Percentiles rank a stretch among this genome's conserved stretches.
These are phyloP conservation scores for Chlorella vulgaris DNA, from an alignment of 139 green algal genomes.

Conservation along the genomic window DNA sequence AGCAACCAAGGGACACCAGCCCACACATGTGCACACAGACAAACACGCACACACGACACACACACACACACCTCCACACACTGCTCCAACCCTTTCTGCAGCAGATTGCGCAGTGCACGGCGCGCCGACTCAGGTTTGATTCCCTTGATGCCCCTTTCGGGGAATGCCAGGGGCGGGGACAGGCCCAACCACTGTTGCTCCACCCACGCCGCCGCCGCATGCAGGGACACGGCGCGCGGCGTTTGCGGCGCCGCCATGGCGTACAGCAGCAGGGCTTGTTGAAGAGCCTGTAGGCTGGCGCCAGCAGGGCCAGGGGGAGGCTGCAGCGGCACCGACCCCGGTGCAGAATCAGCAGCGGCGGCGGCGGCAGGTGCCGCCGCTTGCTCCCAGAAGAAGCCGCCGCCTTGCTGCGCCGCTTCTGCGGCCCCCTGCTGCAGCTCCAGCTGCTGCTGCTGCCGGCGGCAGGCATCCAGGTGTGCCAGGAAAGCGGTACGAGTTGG, in stretches of 20 bases:
- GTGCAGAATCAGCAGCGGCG: background rate
- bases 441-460: background rate
- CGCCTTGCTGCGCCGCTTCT: background rate
- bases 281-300: background rate
- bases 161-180: background rate
- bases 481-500: background rate
- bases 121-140: background rate
- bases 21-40: background rate
- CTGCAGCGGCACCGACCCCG: no score
- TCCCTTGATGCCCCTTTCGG: background rate
- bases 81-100: background rate
- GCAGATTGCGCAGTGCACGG: background rate
- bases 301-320: background rate
- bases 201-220: background rate
- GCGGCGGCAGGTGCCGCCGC: background rate
- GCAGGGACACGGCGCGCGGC: background rate
- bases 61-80: background rate
- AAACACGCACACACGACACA: background rate
- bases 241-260: background rate
- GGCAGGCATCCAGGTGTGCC: background rate
- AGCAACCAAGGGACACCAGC: no score
- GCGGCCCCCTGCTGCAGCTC: background rate
- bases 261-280: constrained; percentile 12
- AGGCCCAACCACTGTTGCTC: background rate
- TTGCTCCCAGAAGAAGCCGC: background rate